Evolutionary conservation across 257 asterid species (phyloP).

Genomic region (Solanum piurae): DNA sequence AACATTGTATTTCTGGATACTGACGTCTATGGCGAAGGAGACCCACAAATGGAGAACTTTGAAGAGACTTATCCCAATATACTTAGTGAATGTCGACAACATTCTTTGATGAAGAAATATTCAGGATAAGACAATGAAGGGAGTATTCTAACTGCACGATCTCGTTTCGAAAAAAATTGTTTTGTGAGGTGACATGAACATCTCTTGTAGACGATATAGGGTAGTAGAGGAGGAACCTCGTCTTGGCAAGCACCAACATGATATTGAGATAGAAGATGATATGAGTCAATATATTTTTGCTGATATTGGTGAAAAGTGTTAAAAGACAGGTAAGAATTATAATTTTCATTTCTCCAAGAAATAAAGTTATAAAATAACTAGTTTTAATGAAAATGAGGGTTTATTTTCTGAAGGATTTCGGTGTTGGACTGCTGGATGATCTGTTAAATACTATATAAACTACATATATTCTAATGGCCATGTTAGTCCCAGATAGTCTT

Average conservation of each 20-base stretch:
- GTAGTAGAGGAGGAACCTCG: slow-evolving; percentile 7
- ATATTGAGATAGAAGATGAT: slow-evolving; percentile 9
- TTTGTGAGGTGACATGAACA: background rate
- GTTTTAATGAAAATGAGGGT: slow-evolving; percentile 9
- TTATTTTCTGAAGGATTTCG: slow-evolving; percentile 7
- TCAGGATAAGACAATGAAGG: slow-evolving; percentile 12
- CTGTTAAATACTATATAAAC: background rate
- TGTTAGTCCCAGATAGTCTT: slow-evolving; percentile 6
- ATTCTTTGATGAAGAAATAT: background rate
- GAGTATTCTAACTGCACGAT: slow-evolving; percentile 1
- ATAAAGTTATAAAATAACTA: background rate
- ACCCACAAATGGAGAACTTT: slow-evolving; percentile 7
- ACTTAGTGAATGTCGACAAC: background rate
- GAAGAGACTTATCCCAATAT: background rate
- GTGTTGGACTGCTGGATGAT: background rate
- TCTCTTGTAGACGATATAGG: slow-evolving; percentile 5
- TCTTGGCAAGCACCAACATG: background rate
- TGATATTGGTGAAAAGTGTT: background rate
- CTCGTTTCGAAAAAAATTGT: background rate
- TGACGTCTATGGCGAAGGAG: background rate
- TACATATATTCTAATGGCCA: background rate
- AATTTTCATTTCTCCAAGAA: background rate
- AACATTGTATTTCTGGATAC: background rate
- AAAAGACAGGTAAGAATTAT: background rate
- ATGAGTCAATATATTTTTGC: background rate